Evolutionary conservation across 805 yeast species (phyloP).

Genomic region (Teunomyces stri): DNA sequence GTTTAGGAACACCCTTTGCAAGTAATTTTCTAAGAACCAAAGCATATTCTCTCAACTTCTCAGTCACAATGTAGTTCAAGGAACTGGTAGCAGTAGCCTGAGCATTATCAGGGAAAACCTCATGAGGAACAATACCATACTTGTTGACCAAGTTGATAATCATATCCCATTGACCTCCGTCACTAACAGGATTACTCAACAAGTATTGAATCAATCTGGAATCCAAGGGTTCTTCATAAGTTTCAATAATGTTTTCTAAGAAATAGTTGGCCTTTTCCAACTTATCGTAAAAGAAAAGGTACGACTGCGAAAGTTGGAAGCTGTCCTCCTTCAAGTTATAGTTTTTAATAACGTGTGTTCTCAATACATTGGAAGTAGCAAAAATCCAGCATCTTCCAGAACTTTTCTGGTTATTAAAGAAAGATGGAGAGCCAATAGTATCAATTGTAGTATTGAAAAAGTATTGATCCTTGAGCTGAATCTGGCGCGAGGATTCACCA

Average conservation of each 20-base stretch:
- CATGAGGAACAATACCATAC: constrained; percentile 79
- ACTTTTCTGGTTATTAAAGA: constrained; percentile 56
- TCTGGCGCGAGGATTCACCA: constrained; percentile 26
- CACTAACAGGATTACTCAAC: constrained; percentile 63
- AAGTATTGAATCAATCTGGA: constrained; percentile 69
- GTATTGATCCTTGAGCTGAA: constrained; percentile 25
- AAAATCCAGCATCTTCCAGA: constrained; percentile 90
- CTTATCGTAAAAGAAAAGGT: constrained; percentile 81
- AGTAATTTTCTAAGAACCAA: constrained; percentile 57
- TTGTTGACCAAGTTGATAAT: constrained; percentile 71
- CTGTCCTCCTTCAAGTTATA: constrained; percentile 51
- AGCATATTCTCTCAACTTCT: constrained; percentile 77
- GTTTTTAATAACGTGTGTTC: constrained; percentile 59
- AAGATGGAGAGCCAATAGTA: constrained; percentile 34
- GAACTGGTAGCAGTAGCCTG: constrained; percentile 52
- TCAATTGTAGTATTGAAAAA: constrained; percentile 38
- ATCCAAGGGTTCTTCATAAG: constrained; percentile 62
- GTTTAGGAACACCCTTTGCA: constrained; percentile 40
- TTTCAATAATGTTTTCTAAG: constrained; percentile 71
- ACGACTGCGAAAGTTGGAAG: constrained; percentile 76
- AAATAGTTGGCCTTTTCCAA: constrained; percentile 81
- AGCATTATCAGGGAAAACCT: constrained; percentile 66
- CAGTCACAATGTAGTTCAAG: constrained; percentile 61
- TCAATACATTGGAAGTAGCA: constrained; percentile 73
- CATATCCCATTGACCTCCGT: constrained; percentile 91